phyloP scores from a whole-genome alignment of 805 yeast species.

The Kuraishia piskuri region DNA sequence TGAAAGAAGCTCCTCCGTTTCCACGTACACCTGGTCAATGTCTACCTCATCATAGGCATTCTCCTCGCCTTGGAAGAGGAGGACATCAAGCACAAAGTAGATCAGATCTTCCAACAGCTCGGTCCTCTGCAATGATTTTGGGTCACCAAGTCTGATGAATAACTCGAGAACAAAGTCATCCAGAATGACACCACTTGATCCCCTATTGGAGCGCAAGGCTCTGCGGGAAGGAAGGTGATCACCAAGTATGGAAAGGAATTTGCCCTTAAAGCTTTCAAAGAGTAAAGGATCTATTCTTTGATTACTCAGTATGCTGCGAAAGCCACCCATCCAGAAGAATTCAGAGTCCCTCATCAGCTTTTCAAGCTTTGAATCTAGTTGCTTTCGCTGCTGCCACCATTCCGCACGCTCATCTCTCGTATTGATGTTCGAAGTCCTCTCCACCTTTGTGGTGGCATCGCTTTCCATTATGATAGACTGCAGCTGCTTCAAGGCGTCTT shows the following conservation, averaged over 20 bases:
- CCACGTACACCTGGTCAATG: constrained; percentile 43
- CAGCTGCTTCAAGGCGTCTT: constrained; percentile 37
- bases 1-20: constrained; percentile 38
- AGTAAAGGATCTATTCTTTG: constrained; percentile 16
- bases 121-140: constrained; percentile 19
- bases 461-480: constrained; percentile 48
- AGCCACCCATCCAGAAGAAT: constrained; percentile 69
- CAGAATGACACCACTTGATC: constrained; percentile 18
- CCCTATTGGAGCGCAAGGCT: constrained; percentile 5
- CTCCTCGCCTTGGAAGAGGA: constrained; percentile 54
- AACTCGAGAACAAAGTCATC: constrained; percentile 41
- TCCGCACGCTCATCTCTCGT: constrained; percentile 50
- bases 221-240: constrained; percentile 40
- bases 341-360: constrained; percentile 52
- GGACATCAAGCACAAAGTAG: constrained; percentile 50
- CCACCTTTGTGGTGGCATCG: constrained; percentile 47
- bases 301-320: constrained; percentile 50
- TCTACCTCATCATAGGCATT: constrained; percentile 62
- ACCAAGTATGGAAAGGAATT: constrained; percentile 31
- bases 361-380: constrained; percentile 48
- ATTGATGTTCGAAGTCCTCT: constrained; percentile 40
- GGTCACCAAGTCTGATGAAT: constrained; percentile 38
- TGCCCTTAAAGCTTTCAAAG: constrained; percentile 24
- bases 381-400: constrained; percentile 76
- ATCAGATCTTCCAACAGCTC: constrained; percentile 54